A percentile compares a stretch with the other conserved stretches of the same genome.
phyloP scores from a whole-genome alignment of 306 rosid genomes.

The Senna tora region DNA sequence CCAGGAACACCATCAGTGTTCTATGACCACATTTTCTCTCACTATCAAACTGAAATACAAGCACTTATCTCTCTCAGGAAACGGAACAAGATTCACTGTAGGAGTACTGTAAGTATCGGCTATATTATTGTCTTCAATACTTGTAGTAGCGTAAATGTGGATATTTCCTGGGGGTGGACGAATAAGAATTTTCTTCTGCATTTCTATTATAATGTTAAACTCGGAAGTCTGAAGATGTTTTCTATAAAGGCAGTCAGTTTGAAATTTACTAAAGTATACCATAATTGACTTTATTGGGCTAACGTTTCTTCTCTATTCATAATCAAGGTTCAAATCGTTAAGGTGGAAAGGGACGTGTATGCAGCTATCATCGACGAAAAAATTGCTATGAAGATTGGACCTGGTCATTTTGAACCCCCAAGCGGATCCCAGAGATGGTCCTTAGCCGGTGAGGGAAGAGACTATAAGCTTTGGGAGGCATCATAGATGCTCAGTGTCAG shows the following conservation, averaged over 20 bases:
- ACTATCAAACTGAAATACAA: conserved; percentile 56
- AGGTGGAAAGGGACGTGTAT: conserved; percentile 76
- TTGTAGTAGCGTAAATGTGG: background rate
- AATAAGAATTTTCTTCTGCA: background rate
- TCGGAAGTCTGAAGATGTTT: too few relatives aligned
- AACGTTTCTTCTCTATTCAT: conserved; percentile 33
- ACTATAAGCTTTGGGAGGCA: conserved; percentile 82
- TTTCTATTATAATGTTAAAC: too few relatives aligned
- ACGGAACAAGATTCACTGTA: conserved; percentile 67
- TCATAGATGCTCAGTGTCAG: conserved; percentile 26
- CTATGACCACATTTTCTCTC: conserved; percentile 80
- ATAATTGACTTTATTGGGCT: background rate
- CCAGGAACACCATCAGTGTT: conserved; percentile 89
- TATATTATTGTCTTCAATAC: background rate
- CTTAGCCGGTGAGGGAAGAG: conserved; percentile 57
- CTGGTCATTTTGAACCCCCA: conserved; percentile 77
- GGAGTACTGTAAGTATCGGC: conserved; percentile 71
- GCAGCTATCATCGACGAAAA: conserved; percentile 71
- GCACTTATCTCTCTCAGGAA: conserved; percentile 64
- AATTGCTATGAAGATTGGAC: conserved; percentile 82
- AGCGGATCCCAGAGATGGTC: conserved; percentile 58
- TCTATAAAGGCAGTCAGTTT: background rate
- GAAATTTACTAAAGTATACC: background rate
- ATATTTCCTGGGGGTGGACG: background rate
- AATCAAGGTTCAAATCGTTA: conserved; percentile 57